Evolutionary conservation across 805 yeast genomes (phyloP).

Genomic region (Lachancea cidri): DNA sequence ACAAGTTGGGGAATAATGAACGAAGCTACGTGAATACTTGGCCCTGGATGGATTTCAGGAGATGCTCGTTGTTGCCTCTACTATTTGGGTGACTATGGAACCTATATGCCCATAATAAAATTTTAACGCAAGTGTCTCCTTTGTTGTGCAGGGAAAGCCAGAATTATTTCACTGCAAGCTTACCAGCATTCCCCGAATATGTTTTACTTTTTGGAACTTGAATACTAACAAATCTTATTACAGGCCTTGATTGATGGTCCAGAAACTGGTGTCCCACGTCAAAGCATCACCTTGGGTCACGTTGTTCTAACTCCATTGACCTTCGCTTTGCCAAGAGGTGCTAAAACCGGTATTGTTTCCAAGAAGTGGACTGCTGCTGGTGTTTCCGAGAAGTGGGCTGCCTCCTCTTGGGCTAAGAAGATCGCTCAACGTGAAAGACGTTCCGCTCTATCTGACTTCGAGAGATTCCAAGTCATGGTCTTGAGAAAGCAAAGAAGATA

Average conservation of each 20-base stretch:
- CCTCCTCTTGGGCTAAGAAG: conserved; percentile 96
- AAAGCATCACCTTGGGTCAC: conserved; percentile 80
- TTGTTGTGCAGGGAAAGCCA: too few species aligned
- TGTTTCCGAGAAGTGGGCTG: conserved; percentile 84
- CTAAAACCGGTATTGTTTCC: conserved; percentile 76
- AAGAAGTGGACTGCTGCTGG: conserved; percentile 94
- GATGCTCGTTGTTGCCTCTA: too few species aligned
- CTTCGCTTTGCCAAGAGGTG: conserved; percentile 89
- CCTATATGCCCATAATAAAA: too few species aligned
- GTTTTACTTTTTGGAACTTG: too few species aligned
- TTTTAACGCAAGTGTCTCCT: too few species aligned
- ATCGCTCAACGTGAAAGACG: conserved; percentile 93
- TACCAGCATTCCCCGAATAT: too few species aligned
- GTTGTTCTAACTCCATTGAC: conserved; percentile 92
- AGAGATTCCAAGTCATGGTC: conserved; percentile 98
- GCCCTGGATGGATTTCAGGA: too few species aligned
- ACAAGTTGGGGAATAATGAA: not conserved
- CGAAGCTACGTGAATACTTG: too few species aligned
- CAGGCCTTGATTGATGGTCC: conserved; percentile 97
- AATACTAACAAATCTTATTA: conserved; percentile 25
- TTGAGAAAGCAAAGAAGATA: conserved; percentile 96
- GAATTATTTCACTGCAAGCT: too few species aligned
- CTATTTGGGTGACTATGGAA: too few species aligned
- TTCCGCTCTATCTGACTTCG: conserved; percentile 90
- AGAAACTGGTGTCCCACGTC: conserved; percentile 81